Evolutionary conservation across 257 asterid species (phyloP).

Genomic region (Apocynum venetum): DNA sequence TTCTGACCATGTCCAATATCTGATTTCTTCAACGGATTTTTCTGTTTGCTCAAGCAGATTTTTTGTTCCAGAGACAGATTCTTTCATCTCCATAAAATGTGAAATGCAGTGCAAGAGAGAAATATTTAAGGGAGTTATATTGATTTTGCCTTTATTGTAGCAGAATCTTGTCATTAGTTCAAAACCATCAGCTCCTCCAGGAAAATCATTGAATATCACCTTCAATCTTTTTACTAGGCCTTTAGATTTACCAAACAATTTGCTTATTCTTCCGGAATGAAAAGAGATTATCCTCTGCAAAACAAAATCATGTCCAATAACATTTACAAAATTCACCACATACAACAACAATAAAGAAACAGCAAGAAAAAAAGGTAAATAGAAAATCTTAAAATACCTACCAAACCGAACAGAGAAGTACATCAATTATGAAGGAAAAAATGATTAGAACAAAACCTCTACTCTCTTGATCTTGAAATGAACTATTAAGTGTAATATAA

Average conservation of each 20-base stretch:
- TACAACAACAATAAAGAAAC: background rate
- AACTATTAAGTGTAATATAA: background rate
- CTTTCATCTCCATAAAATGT: constrained; percentile 66
- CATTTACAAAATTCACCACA: background rate
- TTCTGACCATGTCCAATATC: constrained; percentile 79
- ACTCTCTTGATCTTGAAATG: background rate
- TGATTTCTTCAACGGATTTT: constrained; percentile 47
- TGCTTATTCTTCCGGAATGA: constrained; percentile 52
- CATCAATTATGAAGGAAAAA: background rate
- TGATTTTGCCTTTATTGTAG: constrained; percentile 47
- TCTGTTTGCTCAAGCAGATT: constrained; percentile 49
- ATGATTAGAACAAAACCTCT: background rate
- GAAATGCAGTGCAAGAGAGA: constrained; percentile 52
- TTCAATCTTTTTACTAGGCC: constrained; percentile 33
- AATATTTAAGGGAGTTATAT: constrained; percentile 48
- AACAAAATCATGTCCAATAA: constrained; percentile 12
- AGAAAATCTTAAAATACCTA: background rate
- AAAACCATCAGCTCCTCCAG: constrained; percentile 79
- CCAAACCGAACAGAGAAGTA: background rate
- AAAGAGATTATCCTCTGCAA: constrained; percentile 57
- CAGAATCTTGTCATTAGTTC: constrained; percentile 76
- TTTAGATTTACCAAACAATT: constrained; percentile 46
- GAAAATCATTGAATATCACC: constrained; percentile 77
- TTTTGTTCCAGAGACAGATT: constrained; percentile 22
- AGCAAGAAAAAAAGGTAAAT: background rate